Percentiles rank a stretch among this genome's conserved stretches.
Conservation (phyloP, 2,329 filamentous ascomycete genomes). For the Pseudogymnoascus verrucosus region DNA sequence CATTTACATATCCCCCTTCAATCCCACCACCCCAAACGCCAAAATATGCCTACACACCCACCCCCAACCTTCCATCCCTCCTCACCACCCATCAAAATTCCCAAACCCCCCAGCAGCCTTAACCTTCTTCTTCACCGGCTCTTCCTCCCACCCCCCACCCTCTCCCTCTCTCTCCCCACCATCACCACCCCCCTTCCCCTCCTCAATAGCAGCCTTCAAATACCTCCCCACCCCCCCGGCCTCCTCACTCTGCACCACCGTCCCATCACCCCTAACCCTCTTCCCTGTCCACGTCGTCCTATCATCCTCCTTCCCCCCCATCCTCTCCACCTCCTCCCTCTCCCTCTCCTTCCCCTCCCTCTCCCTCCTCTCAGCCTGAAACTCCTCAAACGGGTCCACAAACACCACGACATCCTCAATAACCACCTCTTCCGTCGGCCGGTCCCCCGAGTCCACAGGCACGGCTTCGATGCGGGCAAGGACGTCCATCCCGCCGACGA, state of each 20-base stretch:
- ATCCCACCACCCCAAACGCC: background rate
- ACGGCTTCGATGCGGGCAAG: conserved; percentile 70
- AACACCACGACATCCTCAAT: conserved; percentile 82
- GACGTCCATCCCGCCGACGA: conserved; percentile 68
- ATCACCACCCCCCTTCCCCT: conserved; percentile 36
- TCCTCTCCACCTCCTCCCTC: conserved; percentile 52
- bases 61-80: background rate
- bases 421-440: conserved; percentile 68
- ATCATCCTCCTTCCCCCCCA: conserved; percentile 77
- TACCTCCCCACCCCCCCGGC: conserved; percentile 67
- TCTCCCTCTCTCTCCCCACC: conserved; percentile 48
- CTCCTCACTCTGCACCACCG: conserved; percentile 38
- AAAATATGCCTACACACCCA: background rate
- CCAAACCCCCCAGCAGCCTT: conserved; percentile 74
- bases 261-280: conserved; percentile 63
- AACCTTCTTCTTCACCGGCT: conserved; percentile 72
- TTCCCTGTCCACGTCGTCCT: conserved; percentile 95
- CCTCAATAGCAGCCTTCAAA: conserved; percentile 51
- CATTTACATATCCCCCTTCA: background rate
- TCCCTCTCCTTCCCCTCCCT: conserved; percentile 50
- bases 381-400: conserved; percentile 93
- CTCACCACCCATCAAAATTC: conserved; percentile 87
- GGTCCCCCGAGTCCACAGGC: conserved; percentile 65
- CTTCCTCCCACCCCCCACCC: conserved; percentile 54
- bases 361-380: conserved; percentile 64